Base-by-base conservation (phyloP, 768 basidiomycete genomes). In the Trametes punicea region DNA sequence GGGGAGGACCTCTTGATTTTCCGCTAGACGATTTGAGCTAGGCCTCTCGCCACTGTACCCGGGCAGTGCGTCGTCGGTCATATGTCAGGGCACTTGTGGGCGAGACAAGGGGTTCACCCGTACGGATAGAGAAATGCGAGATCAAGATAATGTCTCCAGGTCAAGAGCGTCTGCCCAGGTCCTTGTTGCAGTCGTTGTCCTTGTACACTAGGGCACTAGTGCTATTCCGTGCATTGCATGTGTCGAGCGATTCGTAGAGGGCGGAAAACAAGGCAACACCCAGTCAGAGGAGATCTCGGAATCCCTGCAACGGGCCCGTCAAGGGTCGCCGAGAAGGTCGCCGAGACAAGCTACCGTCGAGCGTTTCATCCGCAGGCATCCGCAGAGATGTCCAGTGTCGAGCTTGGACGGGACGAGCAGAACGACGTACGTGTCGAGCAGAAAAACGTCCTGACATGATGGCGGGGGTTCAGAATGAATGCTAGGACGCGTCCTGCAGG, bases 71-170 rank as follows among this genome's bases (percentile, higher is more conserved):
- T 39, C 38, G 38, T 45, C 52, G 42, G 52, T 54, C 52, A 54
- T 46, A 54, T 46, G 52, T 29, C 52, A 29, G 33, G 34, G 18
- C 25, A 21, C 11, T 18, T 30, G 36, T n/a, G 34, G 26, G 42
- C 13, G n/a, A 6, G 31, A 49, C 36, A 57, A 51, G 50, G 16
- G 16, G 29, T 36, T 11, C 21, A 39, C 50, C 20, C 46, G 44
- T 27, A 15, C 34, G 1, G n/a, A n/a, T 44, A 10, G 21, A 51
- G 34, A 31, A 46, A 47, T 20, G 27, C 44, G 30, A 6, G 34
- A 27, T 20, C 29, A 33, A 46, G 38, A 57, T 50, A 57, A 57
- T 27, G 56, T 57, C 44, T 49, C 45, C 44, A 51, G 21, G 56
- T 15, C 31, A 21, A 10, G 36, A 11, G 30, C 33, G 46, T 13